These are phyloP conservation scores for Euphrasia confusa DNA, from an alignment of 257 asterid genomes.

Conservation along the genomic window DNA sequence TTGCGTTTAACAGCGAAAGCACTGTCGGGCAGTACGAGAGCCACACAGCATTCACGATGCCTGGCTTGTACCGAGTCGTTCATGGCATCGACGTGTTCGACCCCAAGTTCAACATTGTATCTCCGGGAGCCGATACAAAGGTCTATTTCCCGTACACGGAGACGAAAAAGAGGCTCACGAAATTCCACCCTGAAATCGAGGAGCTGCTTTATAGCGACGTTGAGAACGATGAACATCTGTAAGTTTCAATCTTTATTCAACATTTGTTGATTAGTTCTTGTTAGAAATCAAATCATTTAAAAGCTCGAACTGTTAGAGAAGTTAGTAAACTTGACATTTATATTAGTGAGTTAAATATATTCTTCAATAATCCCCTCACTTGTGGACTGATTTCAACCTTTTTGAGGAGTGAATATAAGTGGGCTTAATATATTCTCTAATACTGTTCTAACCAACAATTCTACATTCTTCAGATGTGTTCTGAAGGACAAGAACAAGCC, in stretches of 20 bases:
- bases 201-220: constrained; percentile 57
- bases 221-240: constrained; percentile 73
- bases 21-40: constrained; percentile 81
- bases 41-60: constrained; percentile 79
- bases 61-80: constrained; percentile 69
- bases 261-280: background rate
- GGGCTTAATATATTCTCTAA: too few relatives aligned
- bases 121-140: constrained; percentile 72
- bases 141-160: constrained; percentile 55
- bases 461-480: constrained; percentile 42
- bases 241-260: constrained; percentile 20
- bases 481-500: constrained; percentile 66
- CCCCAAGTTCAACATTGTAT: constrained; percentile 78
- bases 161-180: constrained; percentile 52
- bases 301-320: too few relatives aligned
- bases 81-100: constrained; percentile 74
- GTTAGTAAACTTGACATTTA: too few relatives aligned
- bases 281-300: too few relatives aligned
- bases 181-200: constrained; percentile 56
- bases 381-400: too few relatives aligned
- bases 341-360: too few relatives aligned
- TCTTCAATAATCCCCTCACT: too few relatives aligned
- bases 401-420: too few relatives aligned
- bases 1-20: constrained; percentile 47
- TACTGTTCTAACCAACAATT: background rate